Base-by-base conservation (phyloP, 208 protist species). In the Blastocrithidia nonstop region DNA sequence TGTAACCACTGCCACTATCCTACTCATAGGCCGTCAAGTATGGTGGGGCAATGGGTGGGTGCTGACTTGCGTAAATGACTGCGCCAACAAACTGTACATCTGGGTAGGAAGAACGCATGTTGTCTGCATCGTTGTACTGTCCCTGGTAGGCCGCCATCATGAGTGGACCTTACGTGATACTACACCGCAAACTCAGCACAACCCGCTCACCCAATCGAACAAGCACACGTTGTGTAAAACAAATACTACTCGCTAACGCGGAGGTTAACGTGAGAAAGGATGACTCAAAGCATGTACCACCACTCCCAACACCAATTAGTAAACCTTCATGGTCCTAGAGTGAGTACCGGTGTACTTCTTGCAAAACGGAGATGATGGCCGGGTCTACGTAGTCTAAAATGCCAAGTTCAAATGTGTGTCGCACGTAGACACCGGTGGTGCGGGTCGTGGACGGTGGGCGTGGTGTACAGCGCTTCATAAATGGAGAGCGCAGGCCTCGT, bases 281-380 rank as follows among this genome's bases (percentile, higher is more conserved):
- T 37, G 70, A 76, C 47, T 89, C 80, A 45, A 78, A 89, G 15
- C 58, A 53, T 11, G 57, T 47, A n/a, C 80, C 80, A 28, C 80
- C 80, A 20, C 55, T 36, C 24, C 69, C 58, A 36, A 83, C 74
- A 29, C 69, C 66, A 17, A 85, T 46, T 15, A 89, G 50, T 6
- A 89, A 59, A 21, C 80, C 80, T 32, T 71, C 53, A 50, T 89
- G 80, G 27, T 89, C 80, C 51, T 89, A 74, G 5, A 89, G 56
- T 11, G 80, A 89, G 55, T 89, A 89, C 17, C 75, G 69, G 50
- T 89, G 80, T 19, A 85, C 80, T 53, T 89, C 80, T 8, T 67
- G 74, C 26, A 89, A 52, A 1, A 89, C 61, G 3, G 67, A 62
- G 9, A 89, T 61, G 6, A 71, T 49, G 6, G 52, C 47, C 6